Evolutionary conservation across 768 basidiomycete genomes (phyloP), one percentile per base, ranked within the genome.

Genomic region (Pisolithus orientalis): DNA sequence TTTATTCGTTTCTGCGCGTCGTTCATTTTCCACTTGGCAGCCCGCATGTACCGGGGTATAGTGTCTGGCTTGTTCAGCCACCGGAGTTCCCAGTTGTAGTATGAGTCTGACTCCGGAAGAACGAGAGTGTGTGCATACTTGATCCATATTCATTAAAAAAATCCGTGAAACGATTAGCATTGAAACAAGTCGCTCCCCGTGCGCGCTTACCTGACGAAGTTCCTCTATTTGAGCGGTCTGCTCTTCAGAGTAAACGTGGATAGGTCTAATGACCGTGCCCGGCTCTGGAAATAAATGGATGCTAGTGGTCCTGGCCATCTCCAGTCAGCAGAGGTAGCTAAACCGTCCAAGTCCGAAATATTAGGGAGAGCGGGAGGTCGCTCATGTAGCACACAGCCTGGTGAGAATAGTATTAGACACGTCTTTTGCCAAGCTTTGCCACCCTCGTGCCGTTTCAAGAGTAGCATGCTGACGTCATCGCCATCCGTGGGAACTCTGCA

Each of bases 1-100:
- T 84, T 83, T 54, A 93, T 83, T 47, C 92, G 76, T 64, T 80
- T 83, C 71, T 91, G 82, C 10, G 80, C 90, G 48, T 94, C 86
- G 25, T 77, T 75, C 32, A 84, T 61, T 62, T 84, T 83, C 90
- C 91, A 92, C 62, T 93, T 93, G 2, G 87, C 79, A 0, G 91
- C 89, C 29, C 91, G 82, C 78, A 90, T 82, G 63, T 93, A 94
- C 13, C 91, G 82, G 62, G 64, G 71, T 57, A 63, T 67, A 57
- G 78, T 90, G 68, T 83, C 89, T 37, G 80, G 77, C 65, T 70
- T 80, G 56, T 74, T 71, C 5, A 94, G 70, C 85, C 90, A 94
- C 53, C 84, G 78, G 17, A 73, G 66, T 66, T 94, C 91, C 87
- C 88, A 91, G 47, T 76, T 71, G 53, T 82, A 63, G 61, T 94